A percentile compares a stretch with the other conserved stretches of the same genome.
Conservation (phyloP, 2,329 filamentous ascomycete species). For the Penicillium vulpinum region DNA sequence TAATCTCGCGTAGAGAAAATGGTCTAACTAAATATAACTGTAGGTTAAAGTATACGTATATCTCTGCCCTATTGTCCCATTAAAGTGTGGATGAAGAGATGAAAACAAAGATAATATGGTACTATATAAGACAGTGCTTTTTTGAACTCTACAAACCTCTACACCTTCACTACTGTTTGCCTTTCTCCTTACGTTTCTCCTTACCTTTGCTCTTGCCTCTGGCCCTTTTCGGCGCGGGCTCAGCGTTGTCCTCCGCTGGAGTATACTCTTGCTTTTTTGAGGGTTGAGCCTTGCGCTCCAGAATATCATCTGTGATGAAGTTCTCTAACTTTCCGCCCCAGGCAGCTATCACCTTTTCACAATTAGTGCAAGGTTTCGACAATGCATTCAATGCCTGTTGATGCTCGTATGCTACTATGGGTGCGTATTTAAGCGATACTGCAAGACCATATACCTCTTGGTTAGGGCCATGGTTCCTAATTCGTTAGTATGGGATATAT, state of each 20-base stretch:
- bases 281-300: too few relatives aligned
- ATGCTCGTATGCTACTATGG: background rate
- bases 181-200: background rate
- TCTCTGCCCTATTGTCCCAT: background rate
- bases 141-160: background rate
- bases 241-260: background rate
- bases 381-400: background rate
- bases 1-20: background rate
- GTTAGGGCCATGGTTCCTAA: background rate
- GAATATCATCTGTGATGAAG: background rate
- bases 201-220: too few relatives aligned
- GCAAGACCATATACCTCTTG: background rate
- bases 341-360: background rate
- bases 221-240: background rate
- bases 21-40: background rate
- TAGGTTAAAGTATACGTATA: too few relatives aligned
- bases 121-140: background rate
- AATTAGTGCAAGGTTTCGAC: background rate
- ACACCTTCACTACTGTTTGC: background rate
- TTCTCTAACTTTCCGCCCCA: background rate
- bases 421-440: background rate
- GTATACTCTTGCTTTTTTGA: background rate
- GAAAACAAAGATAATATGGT: background rate
- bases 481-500: background rate
- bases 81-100: background rate